Percentiles rank a stretch among this genome's conserved stretches.
Evolutionary conservation across 2,329 filamentous ascomycete genomes (phyloP).

Genomic region (Fusarium marasasianum): DNA sequence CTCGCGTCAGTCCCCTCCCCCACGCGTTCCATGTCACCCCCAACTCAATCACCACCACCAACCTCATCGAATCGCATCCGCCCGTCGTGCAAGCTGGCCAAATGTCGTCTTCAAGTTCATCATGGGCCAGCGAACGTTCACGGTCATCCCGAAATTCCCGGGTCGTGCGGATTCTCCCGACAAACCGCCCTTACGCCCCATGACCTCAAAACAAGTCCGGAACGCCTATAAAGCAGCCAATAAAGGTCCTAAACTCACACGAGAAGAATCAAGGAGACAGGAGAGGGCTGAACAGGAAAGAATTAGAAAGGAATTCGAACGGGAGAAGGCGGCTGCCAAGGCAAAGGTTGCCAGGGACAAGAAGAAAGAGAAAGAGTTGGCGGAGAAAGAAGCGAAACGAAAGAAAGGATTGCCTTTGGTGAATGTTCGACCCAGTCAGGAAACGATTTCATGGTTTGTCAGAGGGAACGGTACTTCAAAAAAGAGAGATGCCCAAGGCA

Average conservation of each 20-base stretch:
- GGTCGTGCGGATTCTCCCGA: constrained; percentile 34
- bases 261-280: constrained; percentile 51
- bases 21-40: constrained; percentile 17
- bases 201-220: constrained; percentile 55
- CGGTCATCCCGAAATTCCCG: constrained; percentile 51
- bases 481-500: constrained; percentile 44
- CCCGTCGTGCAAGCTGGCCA: not conserved
- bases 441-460: constrained; percentile 64
- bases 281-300: constrained; percentile 62
- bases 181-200: constrained; percentile 42
- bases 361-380: constrained; percentile 64
- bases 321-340: constrained; percentile 57
- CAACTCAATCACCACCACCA: not conserved
- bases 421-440: constrained; percentile 65
- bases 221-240: constrained; percentile 51
- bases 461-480: constrained; percentile 46
- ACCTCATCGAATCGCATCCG: not conserved
- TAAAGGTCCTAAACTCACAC: constrained; percentile 49
- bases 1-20: constrained; percentile 30
- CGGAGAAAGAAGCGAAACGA: constrained; percentile 60
- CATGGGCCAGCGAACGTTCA: constrained; percentile 58
- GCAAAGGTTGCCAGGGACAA: constrained; percentile 62
- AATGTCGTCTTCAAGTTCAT: constrained; percentile 30
- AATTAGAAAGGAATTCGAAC: constrained; percentile 62
- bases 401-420: constrained; percentile 63